These are phyloP conservation scores for Scedosporium dehoogii DNA, from an alignment of 2,329 filamentous ascomycete genomes.

Conservation along the genomic window DNA sequence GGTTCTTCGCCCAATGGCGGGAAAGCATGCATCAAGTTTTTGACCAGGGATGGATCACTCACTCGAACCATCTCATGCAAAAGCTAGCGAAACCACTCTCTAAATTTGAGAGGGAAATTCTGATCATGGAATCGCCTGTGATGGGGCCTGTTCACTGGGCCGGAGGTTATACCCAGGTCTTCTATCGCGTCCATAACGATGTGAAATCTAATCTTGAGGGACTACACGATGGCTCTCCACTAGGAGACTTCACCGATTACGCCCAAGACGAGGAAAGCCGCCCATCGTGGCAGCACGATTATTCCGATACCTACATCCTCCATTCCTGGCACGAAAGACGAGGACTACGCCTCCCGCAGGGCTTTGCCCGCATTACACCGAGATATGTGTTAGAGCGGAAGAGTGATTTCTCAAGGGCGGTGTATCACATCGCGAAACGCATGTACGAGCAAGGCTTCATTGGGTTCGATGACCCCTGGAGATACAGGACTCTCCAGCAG, in stretches of 20 bases:
- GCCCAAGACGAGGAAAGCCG: background rate
- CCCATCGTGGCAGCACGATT: background rate
- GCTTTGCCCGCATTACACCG: slow-evolving; percentile 9
- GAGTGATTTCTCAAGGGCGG: slow-evolving; percentile 16
- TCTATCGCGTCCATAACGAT: background rate
- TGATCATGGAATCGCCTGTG: background rate
- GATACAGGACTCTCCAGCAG: background rate
- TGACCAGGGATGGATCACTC: slow-evolving; percentile 18
- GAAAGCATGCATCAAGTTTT: slow-evolving; percentile 25
- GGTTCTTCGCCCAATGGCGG: slow-evolving; percentile 13
- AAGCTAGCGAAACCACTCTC: background rate
- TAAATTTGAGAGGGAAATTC: background rate
- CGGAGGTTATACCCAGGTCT: background rate
- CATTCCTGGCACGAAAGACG: background rate
- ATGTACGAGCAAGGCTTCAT: slow-evolving; percentile 12
- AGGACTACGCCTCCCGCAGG: background rate
- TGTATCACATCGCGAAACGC: slow-evolving; percentile 13
- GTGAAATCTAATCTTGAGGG: background rate
- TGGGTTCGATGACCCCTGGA: slow-evolving; percentile 9
- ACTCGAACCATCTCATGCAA: slow-evolving; percentile 13
- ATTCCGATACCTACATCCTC: background rate
- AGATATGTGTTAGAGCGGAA: slow-evolving; percentile 13
- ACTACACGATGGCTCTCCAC: background rate
- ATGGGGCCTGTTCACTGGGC: background rate
- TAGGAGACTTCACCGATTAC: background rate